These are phyloP conservation scores for Sclerotinia sclerotiorum DNA, from an alignment of 2,329 filamentous ascomycete species.

Conservation along the genomic window DNA sequence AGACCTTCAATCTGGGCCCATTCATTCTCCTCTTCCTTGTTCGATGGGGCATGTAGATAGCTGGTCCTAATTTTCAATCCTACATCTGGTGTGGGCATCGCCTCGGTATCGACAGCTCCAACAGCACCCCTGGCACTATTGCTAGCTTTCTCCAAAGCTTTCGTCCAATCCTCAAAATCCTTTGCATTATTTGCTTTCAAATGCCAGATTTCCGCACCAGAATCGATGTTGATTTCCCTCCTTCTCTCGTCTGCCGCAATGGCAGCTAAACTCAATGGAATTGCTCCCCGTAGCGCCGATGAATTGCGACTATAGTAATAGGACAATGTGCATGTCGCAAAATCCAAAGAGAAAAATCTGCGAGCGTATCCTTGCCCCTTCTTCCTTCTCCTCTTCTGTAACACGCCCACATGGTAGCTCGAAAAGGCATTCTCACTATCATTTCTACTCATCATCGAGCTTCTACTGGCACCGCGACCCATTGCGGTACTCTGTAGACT, in stretches of 20 bases:
- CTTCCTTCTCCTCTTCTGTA: slow-evolving; percentile 90
- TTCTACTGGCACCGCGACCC: slow-evolving; percentile 41
- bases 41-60: slow-evolving; percentile 32
- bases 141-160: slow-evolving; percentile 80
- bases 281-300: slow-evolving; percentile 85
- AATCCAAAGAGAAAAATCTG: slow-evolving; percentile 94
- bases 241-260: slow-evolving; percentile 86
- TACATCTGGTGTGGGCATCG: slow-evolving; percentile 32
- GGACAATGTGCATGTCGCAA: slow-evolving; percentile 87
- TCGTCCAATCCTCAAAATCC: slow-evolving; percentile 86
- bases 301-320: slow-evolving; percentile 96
- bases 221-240: slow-evolving; percentile 93
- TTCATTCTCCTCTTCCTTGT: slow-evolving; percentile 68
- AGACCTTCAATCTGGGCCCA: slow-evolving; percentile 86
- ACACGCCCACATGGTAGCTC: slow-evolving; percentile 76
- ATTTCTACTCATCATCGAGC: slow-evolving; percentile 55
- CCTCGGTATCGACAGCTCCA: slow-evolving; percentile 45
- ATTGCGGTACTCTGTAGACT: slow-evolving; percentile 53
- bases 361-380: slow-evolving; percentile 90
- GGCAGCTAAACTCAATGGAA: slow-evolving; percentile 86
- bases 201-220: slow-evolving; percentile 96
- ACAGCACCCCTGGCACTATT: slow-evolving; percentile 53
- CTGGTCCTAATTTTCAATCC: slow-evolving; percentile 41
- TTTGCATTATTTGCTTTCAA: slow-evolving; percentile 76
- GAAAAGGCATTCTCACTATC: slow-evolving; percentile 46